These are phyloP conservation scores for Fonsecaea multimorphosa DNA, from an alignment of 2,329 filamentous ascomycete genomes.

Conservation along the genomic window DNA sequence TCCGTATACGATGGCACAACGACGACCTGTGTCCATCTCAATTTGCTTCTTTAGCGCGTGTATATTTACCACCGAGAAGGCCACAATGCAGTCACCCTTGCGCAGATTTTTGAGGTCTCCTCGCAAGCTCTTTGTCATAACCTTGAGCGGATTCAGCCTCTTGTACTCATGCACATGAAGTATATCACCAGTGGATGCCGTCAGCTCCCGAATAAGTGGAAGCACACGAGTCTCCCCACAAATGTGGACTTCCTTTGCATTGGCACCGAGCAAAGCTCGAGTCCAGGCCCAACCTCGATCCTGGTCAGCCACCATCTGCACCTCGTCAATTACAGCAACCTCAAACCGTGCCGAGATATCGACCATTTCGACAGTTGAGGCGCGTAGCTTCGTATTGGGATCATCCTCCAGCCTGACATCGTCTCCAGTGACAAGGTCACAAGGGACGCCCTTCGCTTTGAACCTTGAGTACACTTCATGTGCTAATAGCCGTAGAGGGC, in stretches of 20 bases:
- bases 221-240: slow-evolving; percentile 89
- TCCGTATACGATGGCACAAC: slow-evolving; percentile 93
- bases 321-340: slow-evolving; percentile 96
- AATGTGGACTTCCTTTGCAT: slow-evolving; percentile 87
- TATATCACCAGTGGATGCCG: slow-evolving; percentile 79
- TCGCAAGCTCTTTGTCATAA: slow-evolving; percentile 67
- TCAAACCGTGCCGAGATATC: slow-evolving; percentile 68
- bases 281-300: slow-evolving; percentile 95
- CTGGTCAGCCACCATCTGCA: slow-evolving; percentile 88
- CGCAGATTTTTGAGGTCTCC: slow-evolving; percentile 70
- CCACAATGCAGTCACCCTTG: slow-evolving; percentile 89
- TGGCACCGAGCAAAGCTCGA: slow-evolving; percentile 82
- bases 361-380: slow-evolving; percentile 95
- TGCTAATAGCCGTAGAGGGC: slow-evolving; percentile 83
- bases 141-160: slow-evolving; percentile 76
- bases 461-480: slow-evolving; percentile 95
- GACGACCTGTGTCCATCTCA: slow-evolving; percentile 74
- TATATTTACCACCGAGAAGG: slow-evolving; percentile 81
- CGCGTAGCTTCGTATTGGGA: slow-evolving; percentile 62
- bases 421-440: slow-evolving; percentile 87
- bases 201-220: slow-evolving; percentile 76
- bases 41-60: slow-evolving; percentile 80
- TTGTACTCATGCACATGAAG: slow-evolving; percentile 82
- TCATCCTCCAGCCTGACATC: slow-evolving; percentile 74
- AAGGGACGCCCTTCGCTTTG: slow-evolving; percentile 74